phyloP scores from a whole-genome alignment of 2,329 filamentous ascomycete species.

The Pseudogymnoascus sp. region DNA sequence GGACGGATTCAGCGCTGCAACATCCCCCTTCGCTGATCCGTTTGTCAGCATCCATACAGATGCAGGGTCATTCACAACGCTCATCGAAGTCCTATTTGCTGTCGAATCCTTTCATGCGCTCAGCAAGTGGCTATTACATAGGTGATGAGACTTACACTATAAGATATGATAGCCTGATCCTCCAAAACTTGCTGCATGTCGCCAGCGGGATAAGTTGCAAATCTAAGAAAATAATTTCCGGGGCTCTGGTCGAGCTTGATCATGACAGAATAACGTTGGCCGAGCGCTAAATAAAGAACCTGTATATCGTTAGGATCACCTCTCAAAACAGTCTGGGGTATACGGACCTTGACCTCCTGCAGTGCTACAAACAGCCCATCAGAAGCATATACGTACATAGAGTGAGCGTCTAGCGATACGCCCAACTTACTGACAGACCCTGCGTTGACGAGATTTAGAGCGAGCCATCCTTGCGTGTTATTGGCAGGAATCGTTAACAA shows the following conservation, averaged over 20 bases:
- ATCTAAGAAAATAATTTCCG: slow-evolving; percentile 16
- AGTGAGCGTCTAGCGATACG: slow-evolving; percentile 20
- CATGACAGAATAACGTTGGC: slow-evolving; percentile 22
- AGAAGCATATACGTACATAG: slow-evolving; percentile 21
- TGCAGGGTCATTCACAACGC: neutral
- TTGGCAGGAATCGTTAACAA: neutral
- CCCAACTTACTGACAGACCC: slow-evolving; percentile 17
- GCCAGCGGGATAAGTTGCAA: neutral
- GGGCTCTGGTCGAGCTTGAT: slow-evolving; percentile 19
- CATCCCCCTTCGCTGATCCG: neutral
- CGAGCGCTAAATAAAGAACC: slow-evolving; percentile 18
- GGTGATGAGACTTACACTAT: neutral
- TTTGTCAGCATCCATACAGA: neutral
- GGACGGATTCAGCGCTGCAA: neutral
- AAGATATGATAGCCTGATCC: neutral
- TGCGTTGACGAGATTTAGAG: slow-evolving; percentile 20
- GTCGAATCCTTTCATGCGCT: neutral
- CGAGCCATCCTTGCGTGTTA: slow-evolving; percentile 16
- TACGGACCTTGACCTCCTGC: slow-evolving; percentile 20
- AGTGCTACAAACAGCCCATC: slow-evolving; percentile 19
- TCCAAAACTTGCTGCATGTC: neutral
- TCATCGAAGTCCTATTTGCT: neutral
- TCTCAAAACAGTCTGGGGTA: slow-evolving; percentile 4
- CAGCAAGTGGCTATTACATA: neutral
- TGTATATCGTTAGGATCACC: slow-evolving; percentile 13